phyloP scores from a whole-genome alignment of 768 basidiomycete species.

The Xerocomellus dryophilus region DNA sequence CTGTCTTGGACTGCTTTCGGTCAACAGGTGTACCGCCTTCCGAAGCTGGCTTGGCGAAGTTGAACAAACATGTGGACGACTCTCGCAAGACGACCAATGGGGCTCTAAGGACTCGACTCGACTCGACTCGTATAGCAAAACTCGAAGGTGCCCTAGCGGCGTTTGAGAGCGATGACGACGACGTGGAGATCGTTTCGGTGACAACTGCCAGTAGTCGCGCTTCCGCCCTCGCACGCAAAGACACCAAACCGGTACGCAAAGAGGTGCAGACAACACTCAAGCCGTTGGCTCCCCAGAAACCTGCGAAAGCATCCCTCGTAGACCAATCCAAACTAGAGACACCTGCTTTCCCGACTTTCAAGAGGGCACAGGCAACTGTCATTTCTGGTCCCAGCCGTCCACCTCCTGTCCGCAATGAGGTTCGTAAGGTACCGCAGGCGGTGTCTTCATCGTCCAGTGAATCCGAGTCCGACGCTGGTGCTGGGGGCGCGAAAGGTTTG shows the following conservation, averaged over 20 bases:
- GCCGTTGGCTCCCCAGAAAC: slow-evolving; percentile 12
- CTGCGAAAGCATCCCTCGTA: slow-evolving; percentile 16
- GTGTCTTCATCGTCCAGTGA: slow-evolving; percentile 41
- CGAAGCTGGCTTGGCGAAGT: slow-evolving; percentile 55
- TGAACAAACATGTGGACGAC: slow-evolving; percentile 62
- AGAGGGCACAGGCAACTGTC: slow-evolving; percentile 30
- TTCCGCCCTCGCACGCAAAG: slow-evolving; percentile 8
- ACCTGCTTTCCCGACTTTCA: slow-evolving; percentile 43
- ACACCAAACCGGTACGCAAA: slow-evolving; percentile 17
- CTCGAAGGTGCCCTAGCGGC: slow-evolving; percentile 64
- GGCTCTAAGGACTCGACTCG: slow-evolving; percentile 50
- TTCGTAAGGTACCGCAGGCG: slow-evolving; percentile 3
- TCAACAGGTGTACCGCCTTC: slow-evolving; percentile 56
- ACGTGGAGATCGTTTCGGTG: slow-evolving; percentile 52
- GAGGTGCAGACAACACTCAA: slow-evolving; percentile 22
- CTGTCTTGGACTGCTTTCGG: slow-evolving; percentile 73
- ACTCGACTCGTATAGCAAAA: slow-evolving; percentile 52
- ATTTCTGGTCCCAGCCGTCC: slow-evolving; percentile 35
- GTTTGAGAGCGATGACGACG: slow-evolving; percentile 64
- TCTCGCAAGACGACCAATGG: slow-evolving; percentile 50
- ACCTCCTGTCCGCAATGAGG: slow-evolving; percentile 14
- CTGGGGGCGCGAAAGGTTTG: slow-evolving; percentile 42
- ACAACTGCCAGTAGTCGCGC: slow-evolving; percentile 20
- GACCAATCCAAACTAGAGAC: slow-evolving; percentile 36
- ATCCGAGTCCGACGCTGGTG: slow-evolving; percentile 47